phyloP scores from a whole-genome alignment of 805 yeast genomes.

The Ogataea methanolica region DNA sequence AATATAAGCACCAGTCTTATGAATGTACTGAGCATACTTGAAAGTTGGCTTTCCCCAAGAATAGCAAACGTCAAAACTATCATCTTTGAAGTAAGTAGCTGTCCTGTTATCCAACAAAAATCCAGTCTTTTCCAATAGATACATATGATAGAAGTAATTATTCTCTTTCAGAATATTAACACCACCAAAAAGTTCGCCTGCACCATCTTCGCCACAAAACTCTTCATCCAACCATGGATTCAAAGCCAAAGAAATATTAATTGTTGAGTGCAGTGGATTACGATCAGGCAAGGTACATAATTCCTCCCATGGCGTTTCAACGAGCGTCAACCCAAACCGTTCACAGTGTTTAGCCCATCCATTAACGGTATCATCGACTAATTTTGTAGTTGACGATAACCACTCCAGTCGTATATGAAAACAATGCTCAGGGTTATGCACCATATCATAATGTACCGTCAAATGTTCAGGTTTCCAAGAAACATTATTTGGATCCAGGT shows the following conservation, averaged over 20 bases:
- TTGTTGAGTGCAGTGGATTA: conserved; percentile 87
- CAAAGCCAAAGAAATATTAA: conserved; percentile 58
- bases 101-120: conserved; percentile 82
- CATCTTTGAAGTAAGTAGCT: conserved; percentile 50
- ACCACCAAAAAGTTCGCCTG: not conserved
- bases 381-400: conserved; percentile 83
- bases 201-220: conserved; percentile 24
- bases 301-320: conserved; percentile 91
- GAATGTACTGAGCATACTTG: conserved; percentile 84
- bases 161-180: conserved; percentile 41
- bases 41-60: conserved; percentile 91
- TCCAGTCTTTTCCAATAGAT: conserved; percentile 61
- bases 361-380: conserved; percentile 72
- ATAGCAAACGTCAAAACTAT: conserved; percentile 61
- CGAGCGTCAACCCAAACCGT: conserved; percentile 71
- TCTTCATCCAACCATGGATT: conserved; percentile 69
- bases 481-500: conserved; percentile 67
- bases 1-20: conserved; percentile 81
- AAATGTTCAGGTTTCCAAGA: conserved; percentile 77
- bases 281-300: conserved; percentile 66
- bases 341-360: conserved; percentile 83
- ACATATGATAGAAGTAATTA: conserved; percentile 72
- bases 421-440: conserved; percentile 92
- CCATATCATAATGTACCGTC: conserved; percentile 83
- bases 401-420: conserved; percentile 89